Percentiles rank a stretch among this genome's conserved stretches.
Conservation (phyloP, 495 filamentous ascomycete genomes). For the Aspergillus haitiensis region DNA sequence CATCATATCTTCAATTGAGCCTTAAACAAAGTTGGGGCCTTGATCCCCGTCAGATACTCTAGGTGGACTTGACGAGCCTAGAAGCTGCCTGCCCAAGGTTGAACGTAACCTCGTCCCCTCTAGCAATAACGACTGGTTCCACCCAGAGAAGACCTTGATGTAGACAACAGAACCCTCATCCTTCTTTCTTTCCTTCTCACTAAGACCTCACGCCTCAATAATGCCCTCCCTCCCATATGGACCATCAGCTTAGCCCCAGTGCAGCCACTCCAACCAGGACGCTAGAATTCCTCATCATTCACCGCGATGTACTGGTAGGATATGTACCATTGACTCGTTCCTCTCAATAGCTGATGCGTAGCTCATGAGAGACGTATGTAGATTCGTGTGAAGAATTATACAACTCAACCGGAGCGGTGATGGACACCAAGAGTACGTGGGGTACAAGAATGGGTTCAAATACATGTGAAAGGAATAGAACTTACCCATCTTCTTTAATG, state of each 20-base stretch:
- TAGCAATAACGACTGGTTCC: slow-evolving; percentile 18
- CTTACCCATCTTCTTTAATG: slow-evolving; percentile 99
- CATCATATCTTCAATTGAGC: slow-evolving; percentile 17
- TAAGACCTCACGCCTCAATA: slow-evolving; percentile 14
- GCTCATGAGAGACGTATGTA: too few relatives aligned
- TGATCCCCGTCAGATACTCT: slow-evolving; percentile 14
- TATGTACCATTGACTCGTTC: slow-evolving; percentile 24
- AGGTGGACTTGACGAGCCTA: slow-evolving; percentile 12
- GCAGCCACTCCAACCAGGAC: slow-evolving; percentile 8
- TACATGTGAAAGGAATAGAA: slow-evolving; percentile 34
- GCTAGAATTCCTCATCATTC: slow-evolving; percentile 2
- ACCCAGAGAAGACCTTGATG: slow-evolving; percentile 17
- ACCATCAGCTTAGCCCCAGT: slow-evolving; percentile 17
- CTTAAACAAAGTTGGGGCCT: slow-evolving; percentile 10
- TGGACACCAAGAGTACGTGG: neutral
- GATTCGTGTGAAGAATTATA: too few relatives aligned
- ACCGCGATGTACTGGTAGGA: slow-evolving; percentile 8
- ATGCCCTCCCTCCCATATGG: slow-evolving; percentile 14
- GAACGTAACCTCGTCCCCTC: slow-evolving; percentile 17
- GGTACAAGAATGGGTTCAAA: slow-evolving; percentile 30
- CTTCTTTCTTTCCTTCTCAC: slow-evolving; percentile 8
- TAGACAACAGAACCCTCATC: slow-evolving; percentile 16
- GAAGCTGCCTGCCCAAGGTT: slow-evolving; percentile 13
- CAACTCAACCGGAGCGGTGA: too few relatives aligned
- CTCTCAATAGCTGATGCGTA: neutral